Base-by-base conservation (phyloP, 805 yeast species). In the Kazachstania kunashirensis region DNA sequence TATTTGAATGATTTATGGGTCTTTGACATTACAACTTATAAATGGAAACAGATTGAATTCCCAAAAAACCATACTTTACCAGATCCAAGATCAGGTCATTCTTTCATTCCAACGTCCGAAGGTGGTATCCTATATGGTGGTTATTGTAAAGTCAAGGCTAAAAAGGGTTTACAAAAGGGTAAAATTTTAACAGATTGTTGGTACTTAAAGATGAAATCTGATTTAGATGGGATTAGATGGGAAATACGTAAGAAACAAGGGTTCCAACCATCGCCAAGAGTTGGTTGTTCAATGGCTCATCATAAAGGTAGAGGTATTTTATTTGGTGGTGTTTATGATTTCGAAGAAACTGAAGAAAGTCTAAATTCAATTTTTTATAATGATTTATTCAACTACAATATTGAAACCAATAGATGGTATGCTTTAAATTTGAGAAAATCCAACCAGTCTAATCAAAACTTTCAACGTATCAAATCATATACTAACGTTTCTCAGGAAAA, bases 321-420 rank as follows among this genome's bases (percentile, higher is more conserved):
- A 53, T 92, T 89, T 63, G 97, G 97, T 26, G 97, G 97, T 49
- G 98, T 92, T 11, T 88, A 74, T 51, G 97, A 89, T 59, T 83
- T 73, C 43, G 95, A 88, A 48, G 98, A 89, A 60, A 89, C 95
- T 11, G 97, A 89, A 57, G 97, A 92, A 60, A 74, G 82, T 37
- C 63, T 89, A 42, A 89, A 82, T 31, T 84, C 95, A 1, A 75
- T 73, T 33, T 89, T 88, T 57, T 89, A 73, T 62, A 86, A 88
- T 56, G 77, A 78, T 42, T 59, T 89, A 34, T 76, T 75, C 50
- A 79, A 94, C 2, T 89, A 84, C 56, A 94, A 86, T 44, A 67
- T 79, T 13, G 96, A 85, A 49, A 68, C 77, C 13, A 89, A 89
- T 59, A 73, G 95, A 55, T 89, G 98, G 97, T 83, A 74, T 51